Conservation (phyloP, 2,329 filamentous ascomycete genomes). For the Beauveria sp. region DNA sequence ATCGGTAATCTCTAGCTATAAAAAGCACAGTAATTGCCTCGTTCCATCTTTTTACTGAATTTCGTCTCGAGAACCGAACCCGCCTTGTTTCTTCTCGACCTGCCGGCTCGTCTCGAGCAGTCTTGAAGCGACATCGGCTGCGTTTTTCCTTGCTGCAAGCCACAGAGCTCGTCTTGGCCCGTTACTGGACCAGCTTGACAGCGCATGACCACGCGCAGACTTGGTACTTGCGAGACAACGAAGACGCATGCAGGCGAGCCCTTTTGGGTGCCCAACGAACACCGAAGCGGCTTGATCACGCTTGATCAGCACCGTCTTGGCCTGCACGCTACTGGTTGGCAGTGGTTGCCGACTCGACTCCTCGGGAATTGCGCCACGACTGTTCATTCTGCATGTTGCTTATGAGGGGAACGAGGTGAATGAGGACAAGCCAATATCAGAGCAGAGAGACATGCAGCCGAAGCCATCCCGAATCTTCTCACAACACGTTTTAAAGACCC, state of each 20-base stretch:
- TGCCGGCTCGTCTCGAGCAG: not conserved
- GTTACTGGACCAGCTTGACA: not conserved
- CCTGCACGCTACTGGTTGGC: not conserved
- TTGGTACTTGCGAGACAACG: not conserved
- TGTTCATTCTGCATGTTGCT: not conserved
- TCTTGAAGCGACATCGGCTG: no score
- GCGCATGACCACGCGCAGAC: slow-evolving; percentile 3
- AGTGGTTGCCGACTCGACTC: not conserved
- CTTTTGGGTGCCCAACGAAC: slow-evolving; percentile 5
- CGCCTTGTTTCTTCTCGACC: not conserved
- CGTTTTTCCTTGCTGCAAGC: not conserved
- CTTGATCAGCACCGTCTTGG: no score
- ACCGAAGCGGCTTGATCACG: not conserved
- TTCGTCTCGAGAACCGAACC: not conserved
- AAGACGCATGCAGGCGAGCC: not conserved
- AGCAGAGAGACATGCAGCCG: not conserved
- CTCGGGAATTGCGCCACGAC: not conserved
- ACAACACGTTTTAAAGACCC: not conserved
- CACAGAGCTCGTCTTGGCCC: no score
- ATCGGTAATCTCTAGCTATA: no score
- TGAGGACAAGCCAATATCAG: no score
- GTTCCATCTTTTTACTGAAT: not conserved
- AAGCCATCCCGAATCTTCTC: not conserved
- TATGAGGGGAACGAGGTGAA: no score
- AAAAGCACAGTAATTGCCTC: no score